phyloP scores from a whole-genome alignment of 140 eudicot genomes.

The Oenanthe javanica region DNA sequence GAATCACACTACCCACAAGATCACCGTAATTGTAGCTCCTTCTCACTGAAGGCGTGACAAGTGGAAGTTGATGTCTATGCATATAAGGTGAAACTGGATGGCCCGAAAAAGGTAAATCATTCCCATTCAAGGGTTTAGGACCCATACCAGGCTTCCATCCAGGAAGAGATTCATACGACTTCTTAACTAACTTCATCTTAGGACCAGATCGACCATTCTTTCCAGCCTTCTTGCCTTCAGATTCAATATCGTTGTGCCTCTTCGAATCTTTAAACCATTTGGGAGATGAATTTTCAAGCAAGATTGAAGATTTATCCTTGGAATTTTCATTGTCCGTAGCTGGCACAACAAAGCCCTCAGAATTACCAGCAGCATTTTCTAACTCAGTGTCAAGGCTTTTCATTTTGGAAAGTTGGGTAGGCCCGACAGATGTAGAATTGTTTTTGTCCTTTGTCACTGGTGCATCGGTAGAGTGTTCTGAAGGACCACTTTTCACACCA shows the following conservation, averaged over 20 bases:
- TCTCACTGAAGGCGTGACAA: slow-evolving; percentile 12
- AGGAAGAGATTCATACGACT: background rate
- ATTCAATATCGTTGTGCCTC: background rate
- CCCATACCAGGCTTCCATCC: slow-evolving; percentile 3
- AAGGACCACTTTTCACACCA: slow-evolving; percentile 6
- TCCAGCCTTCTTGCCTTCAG: background rate
- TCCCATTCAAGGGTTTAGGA: background rate
- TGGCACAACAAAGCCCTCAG: background rate
- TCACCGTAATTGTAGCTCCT: slow-evolving; percentile 1
- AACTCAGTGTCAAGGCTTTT: slow-evolving; percentile 17
- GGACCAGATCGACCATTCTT: slow-evolving; percentile 12
- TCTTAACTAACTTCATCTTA: slow-evolving; percentile 9
- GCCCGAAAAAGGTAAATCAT: slow-evolving; percentile 12
- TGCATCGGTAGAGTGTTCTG: slow-evolving; percentile 4
- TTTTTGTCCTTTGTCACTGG: slow-evolving; percentile 5
- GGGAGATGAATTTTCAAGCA: background rate
- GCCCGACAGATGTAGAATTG: background rate
- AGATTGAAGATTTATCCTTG: background rate
- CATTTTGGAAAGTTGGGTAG: background rate
- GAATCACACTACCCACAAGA: slow-evolving; percentile 36
- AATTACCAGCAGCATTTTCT: background rate
- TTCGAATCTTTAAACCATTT: slow-evolving; percentile 3
- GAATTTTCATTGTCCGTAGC: background rate
- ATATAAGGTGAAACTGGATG: slow-evolving; percentile 24
- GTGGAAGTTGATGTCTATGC: slow-evolving; percentile 15